A percentile compares a stretch with the other conserved stretches of the same genome.
phyloP scores from a whole-genome alignment of 345 rosid species.

The Brassica juncea region DNA sequence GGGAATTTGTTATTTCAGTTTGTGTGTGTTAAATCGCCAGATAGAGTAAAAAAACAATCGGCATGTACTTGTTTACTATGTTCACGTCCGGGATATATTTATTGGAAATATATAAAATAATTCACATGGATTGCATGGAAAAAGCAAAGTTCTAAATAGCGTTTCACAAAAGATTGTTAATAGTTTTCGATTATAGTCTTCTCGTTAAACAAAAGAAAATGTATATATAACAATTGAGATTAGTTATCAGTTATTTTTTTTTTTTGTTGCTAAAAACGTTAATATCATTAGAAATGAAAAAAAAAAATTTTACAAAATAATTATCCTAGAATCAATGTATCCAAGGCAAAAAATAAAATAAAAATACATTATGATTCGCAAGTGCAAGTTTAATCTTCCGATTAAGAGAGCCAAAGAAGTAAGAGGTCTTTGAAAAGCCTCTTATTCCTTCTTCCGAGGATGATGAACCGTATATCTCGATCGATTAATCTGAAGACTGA shows the following conservation, averaged over 20 bases:
- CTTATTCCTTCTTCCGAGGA: not conserved
- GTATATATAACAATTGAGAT: not conserved
- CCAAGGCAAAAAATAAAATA: not conserved
- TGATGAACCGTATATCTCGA: not conserved
- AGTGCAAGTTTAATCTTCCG: not conserved
- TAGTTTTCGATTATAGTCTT: not conserved
- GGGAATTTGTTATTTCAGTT: not conserved
- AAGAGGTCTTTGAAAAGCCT: not conserved
- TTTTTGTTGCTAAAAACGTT: too few species aligned
- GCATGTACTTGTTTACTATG: constrained; percentile 1
- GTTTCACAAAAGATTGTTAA: not conserved
- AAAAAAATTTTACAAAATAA: not conserved
- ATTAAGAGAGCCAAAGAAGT: not conserved
- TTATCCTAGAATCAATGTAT: not conserved
- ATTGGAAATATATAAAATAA: not conserved
- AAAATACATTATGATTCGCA: not conserved
- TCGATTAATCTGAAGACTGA: not conserved
- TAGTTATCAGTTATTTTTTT: not conserved
- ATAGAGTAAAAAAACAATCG: not conserved
- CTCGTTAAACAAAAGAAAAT: not conserved
- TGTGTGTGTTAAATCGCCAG: not conserved
- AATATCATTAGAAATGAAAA: too few species aligned
- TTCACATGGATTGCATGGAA: constrained; percentile 15
- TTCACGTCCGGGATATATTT: not conserved
- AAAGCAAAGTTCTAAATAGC: not conserved